Evolutionary conservation across 2,329 filamentous ascomycete species (phyloP).

Genomic region (Neofusicoccum umdonicola): DNA sequence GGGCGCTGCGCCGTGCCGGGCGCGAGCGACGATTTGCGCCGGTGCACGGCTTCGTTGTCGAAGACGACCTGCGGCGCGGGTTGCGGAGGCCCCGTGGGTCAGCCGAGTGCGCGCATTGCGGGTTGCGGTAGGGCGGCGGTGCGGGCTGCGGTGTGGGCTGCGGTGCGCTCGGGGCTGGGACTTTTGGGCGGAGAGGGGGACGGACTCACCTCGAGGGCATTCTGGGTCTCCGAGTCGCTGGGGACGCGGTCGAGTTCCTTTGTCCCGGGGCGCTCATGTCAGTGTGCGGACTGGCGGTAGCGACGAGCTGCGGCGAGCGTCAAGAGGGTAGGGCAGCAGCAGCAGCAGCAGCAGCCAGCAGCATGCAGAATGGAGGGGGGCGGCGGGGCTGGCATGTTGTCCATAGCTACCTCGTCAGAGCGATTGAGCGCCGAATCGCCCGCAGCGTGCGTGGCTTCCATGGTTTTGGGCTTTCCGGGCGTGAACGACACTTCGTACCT

Average conservation of each 20-base stretch:
- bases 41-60: constrained; percentile 50
- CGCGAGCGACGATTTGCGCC: constrained; percentile 61
- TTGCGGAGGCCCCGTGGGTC: neutral
- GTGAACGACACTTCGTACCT: constrained; percentile 4
- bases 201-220: constrained; percentile 40
- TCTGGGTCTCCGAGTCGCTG: constrained; percentile 39
- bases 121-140: too few relatives aligned
- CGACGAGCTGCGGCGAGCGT: neutral
- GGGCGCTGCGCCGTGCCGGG: constrained; percentile 39
- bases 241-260: constrained; percentile 25
- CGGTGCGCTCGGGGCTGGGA: neutral
- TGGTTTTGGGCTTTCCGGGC: neutral
- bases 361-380: neutral
- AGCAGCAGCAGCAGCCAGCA: too few relatives aligned
- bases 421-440: neutral
- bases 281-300: constrained; percentile 22
- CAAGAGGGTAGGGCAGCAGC: too few relatives aligned
- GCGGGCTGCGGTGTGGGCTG: too few relatives aligned
- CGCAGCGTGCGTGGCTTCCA: neutral
- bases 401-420: constrained; percentile 6
- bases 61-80: constrained; percentile 52
- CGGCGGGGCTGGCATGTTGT: neutral
- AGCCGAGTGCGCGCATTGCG: neutral
- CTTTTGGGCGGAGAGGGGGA: neutral
- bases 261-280: constrained; percentile 31